Conservation (phyloP, 495 filamentous ascomycete species). For the Neurospora discreta region DNA sequence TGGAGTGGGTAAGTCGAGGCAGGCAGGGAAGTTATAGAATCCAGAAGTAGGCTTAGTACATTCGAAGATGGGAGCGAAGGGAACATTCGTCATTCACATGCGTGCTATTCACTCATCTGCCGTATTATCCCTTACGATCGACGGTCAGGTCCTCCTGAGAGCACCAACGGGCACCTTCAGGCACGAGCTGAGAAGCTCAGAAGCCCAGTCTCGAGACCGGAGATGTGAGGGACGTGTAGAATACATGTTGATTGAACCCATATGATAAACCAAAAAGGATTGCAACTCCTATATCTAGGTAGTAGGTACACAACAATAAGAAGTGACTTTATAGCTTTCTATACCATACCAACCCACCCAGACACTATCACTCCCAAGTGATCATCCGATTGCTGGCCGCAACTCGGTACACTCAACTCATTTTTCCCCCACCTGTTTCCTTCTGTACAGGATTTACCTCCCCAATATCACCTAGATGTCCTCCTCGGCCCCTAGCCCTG, state of each 20-base stretch:
- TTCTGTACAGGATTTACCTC: background rate
- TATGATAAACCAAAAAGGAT: background rate
- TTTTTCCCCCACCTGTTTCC: background rate
- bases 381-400: background rate
- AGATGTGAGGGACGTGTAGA: too few relatives aligned
- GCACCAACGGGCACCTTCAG: background rate
- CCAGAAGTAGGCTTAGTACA: background rate
- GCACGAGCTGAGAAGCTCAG: background rate
- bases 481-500: slow-evolving; percentile 32
- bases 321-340: background rate
- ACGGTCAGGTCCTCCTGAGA: background rate
- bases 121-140: background rate
- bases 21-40: background rate
- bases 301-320: background rate
- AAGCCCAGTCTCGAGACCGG: too few relatives aligned
- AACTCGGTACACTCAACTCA: background rate
- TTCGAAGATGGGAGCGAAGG: background rate
- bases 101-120: background rate
- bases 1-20: background rate
- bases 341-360: background rate
- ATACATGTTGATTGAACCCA: too few relatives aligned
- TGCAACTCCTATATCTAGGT: background rate
- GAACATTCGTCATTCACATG: background rate
- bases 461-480: slow-evolving; percentile 10
- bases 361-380: background rate